phyloP scores from a whole-genome alignment of 225 moss, liverwort and hornwort genomes.

The Pleurozium schreberi region DNA sequence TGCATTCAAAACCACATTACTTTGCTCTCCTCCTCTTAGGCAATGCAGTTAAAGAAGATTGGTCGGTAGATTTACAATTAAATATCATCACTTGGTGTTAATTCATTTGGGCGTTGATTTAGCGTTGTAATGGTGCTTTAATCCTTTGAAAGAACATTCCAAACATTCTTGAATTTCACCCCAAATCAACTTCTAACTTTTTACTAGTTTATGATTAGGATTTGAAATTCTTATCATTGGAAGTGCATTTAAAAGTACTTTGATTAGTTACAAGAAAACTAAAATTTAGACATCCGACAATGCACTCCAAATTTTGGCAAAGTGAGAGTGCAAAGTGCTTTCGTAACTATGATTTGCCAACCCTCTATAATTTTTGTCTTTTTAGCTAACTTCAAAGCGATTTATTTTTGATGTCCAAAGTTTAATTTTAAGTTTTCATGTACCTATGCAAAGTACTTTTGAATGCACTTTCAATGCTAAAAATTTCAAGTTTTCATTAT shows the following conservation, averaged over 20 bases:
- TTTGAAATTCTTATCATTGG: not conserved
- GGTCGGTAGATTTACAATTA: not conserved
- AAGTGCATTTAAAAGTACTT: not conserved
- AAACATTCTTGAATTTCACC: accelerated
- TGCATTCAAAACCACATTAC: not conserved
- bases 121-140: no score
- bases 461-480: no score
- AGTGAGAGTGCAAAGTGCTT: not conserved
- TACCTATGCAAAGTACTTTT: no score
- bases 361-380: not conserved
- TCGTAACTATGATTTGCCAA: not conserved
- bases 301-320: not conserved
- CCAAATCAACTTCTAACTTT: not conserved
- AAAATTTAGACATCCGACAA: not conserved
- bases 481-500: not conserved
- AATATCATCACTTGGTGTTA: no score
- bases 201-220: not conserved
- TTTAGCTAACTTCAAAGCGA: not conserved
- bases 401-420: not conserved
- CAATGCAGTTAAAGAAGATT: not conserved
- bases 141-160: not conserved
- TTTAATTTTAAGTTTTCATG: not conserved
- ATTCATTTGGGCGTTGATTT: no score
- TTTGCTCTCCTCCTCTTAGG: no score
- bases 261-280: not conserved